These are phyloP conservation scores for Diaporthe batatas DNA, from an alignment of 2,329 filamentous ascomycete genomes.

Conservation along the genomic window DNA sequence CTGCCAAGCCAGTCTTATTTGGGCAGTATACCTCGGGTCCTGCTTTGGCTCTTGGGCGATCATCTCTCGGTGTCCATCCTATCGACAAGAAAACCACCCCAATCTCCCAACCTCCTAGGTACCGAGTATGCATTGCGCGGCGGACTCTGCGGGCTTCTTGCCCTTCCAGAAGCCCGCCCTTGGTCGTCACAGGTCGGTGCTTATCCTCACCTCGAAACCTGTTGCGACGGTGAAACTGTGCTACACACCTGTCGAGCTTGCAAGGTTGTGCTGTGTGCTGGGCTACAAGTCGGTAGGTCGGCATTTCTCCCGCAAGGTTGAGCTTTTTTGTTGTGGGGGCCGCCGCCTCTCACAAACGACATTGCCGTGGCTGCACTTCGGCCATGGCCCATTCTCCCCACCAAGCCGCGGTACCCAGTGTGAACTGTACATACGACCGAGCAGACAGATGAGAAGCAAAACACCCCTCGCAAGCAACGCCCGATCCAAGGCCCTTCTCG, in stretches of 20 bases:
- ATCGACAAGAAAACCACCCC: slow-evolving; percentile 3
- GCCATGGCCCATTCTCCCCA: not conserved
- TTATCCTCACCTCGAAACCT: not conserved
- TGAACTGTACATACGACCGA: not conserved
- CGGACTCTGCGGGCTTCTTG: not conserved
- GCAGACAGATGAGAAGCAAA: not conserved
- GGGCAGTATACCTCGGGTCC: slow-evolving; percentile 1
- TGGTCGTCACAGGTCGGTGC: not conserved
- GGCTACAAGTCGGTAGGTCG: not conserved
- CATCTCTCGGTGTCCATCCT: slow-evolving; percentile 10
- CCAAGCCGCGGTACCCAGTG: not conserved
- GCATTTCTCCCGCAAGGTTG: not conserved
- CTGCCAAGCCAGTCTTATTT: slow-evolving; percentile 11
- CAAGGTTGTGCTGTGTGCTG: not conserved
- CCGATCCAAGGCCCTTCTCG: not conserved
- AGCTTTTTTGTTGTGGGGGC: not conserved
- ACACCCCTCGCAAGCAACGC: slow-evolving; percentile 14
- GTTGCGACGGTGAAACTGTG: slow-evolving; percentile 12
- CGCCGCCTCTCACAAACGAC: not conserved
- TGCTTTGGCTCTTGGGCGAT: slow-evolving; percentile 6
- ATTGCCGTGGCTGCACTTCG: slow-evolving; percentile 1
- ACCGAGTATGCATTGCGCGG: slow-evolving; percentile 3
- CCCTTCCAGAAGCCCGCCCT: slow-evolving; percentile 13
- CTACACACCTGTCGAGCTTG: slow-evolving; percentile 1
- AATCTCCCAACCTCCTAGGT: slow-evolving; percentile 11